Evolutionary conservation across 345 rosid genomes (phyloP), one percentile per base, ranked within the genome.

Genomic region (Moringa oleifera): DNA sequence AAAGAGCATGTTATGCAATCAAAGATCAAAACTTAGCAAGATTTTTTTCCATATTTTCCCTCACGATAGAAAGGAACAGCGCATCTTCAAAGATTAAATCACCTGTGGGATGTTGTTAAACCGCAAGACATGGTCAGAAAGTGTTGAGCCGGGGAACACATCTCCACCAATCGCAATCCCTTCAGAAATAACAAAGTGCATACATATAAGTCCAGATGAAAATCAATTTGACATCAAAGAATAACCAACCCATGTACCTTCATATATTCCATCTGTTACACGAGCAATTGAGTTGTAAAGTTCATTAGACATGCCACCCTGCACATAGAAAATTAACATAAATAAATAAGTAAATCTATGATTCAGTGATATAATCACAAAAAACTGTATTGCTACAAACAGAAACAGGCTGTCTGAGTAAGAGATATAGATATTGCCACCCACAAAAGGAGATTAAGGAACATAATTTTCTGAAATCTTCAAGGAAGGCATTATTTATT

Each of bases 231-330:
- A n/a, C 59, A n/a, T n/a, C n/a, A n/a, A n/a, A 33, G 58, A 36
- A 33, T 33, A 50, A 47, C 45, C 4, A 25, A 25, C n/a, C 10
- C 23, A 67, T 25, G 8, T 19, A 90, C 98, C 97, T 86, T 90
- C 98, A 68, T 84, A 90, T 59, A 90, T 88, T 63, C 97, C 98
- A 80, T 93, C 96, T 10, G 97, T 88, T 61, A 93, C 97, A 67
- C 98, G 96, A 33, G 92, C 90, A 78, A 90, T 78, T 18, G 95
- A 73, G 58, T 80, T 93, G 88, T 93, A 93, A 75, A 93, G 71
- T 75, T 93, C 98, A 74, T 93, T 93, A 19, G 97, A 93, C 98
- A 90, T 93, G 57, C 98, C 98, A 71, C 97, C 98, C 98, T 90
- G 79, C n/a, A 67, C 77, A 59, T 63, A 51, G 49, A 20, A 51